These are phyloP conservation scores for Scedosporium aurantiacum DNA, from an alignment of 2,329 filamentous ascomycete genomes.

Conservation along the genomic window DNA sequence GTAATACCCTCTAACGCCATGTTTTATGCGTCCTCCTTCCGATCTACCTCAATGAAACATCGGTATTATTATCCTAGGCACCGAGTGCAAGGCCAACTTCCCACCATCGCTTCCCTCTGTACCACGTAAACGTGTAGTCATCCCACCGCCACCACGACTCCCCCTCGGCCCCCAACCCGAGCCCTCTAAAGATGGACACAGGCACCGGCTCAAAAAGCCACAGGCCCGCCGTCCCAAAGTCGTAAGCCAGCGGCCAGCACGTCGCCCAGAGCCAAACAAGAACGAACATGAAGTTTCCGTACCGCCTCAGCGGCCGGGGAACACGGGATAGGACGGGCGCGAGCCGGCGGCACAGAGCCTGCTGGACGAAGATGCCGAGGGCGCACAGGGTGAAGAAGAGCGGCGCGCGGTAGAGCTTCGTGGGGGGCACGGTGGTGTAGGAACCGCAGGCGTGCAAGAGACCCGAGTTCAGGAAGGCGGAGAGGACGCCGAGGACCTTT, in stretches of 20 bases:
- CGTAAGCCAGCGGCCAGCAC: slow-evolving; percentile 56
- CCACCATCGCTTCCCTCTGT: slow-evolving; percentile 54
- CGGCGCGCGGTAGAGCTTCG: slow-evolving; percentile 40
- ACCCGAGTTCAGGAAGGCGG: slow-evolving; percentile 56
- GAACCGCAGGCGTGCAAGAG: slow-evolving; percentile 62
- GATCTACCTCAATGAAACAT: background rate
- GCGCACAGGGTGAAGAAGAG: slow-evolving; percentile 65
- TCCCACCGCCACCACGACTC: slow-evolving; percentile 61
- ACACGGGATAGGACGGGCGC: slow-evolving; percentile 23
- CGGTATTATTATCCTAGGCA: background rate
- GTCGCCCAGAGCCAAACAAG: slow-evolving; percentile 59
- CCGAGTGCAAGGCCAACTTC: slow-evolving; percentile 25
- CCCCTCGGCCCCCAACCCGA: slow-evolving; percentile 51
- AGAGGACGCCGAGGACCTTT: slow-evolving; percentile 20
- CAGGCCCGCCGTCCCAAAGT: slow-evolving; percentile 61
- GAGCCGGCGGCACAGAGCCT: slow-evolving; percentile 7
- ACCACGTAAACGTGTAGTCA: slow-evolving; percentile 40
- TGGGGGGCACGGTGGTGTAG: slow-evolving; percentile 47
- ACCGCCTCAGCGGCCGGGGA: slow-evolving; percentile 27
- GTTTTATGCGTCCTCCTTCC: background rate
- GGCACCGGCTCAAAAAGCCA: slow-evolving; percentile 81
- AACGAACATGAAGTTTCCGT: slow-evolving; percentile 51
- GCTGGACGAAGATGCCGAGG: slow-evolving; percentile 38
- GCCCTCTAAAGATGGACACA: slow-evolving; percentile 53
- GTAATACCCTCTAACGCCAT: background rate